These are phyloP conservation scores for Vicia sativa DNA, from an alignment of 306 rosid genomes.

Conservation along the genomic window DNA sequence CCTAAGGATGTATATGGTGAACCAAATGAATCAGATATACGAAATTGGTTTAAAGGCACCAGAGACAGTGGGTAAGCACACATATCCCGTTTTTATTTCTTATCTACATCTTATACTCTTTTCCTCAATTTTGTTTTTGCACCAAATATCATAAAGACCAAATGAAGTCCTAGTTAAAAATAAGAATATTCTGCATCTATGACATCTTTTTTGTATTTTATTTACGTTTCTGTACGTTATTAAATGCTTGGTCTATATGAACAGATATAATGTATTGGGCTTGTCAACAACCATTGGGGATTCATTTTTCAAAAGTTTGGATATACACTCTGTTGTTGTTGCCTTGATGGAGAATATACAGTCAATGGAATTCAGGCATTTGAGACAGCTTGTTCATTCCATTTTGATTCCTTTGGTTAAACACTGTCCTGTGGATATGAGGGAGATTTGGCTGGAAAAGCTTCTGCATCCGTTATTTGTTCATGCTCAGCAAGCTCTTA, in stretches of 20 bases:
- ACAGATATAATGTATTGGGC: constrained; percentile 90
- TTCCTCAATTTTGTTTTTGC: constrained; percentile 19
- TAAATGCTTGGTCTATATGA: constrained; percentile 39
- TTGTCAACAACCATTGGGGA: constrained; percentile 85
- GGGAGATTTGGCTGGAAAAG: constrained; percentile 93
- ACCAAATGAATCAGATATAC: constrained; percentile 70
- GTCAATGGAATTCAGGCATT: constrained; percentile 97
- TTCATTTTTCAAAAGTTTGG: constrained; percentile 71
- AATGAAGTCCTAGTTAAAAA: constrained; percentile 27
- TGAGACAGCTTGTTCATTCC: constrained; percentile 87
- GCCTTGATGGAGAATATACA: constrained; percentile 90
- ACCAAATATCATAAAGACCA: constrained; percentile 23
- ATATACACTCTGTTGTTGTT: constrained; percentile 65
- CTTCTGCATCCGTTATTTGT: constrained; percentile 77
- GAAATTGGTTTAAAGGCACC: constrained; percentile 93
- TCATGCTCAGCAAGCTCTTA: constrained; percentile 73
- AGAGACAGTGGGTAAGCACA: constrained; percentile 90
- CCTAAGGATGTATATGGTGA: constrained; percentile 72
- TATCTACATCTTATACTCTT: constrained; percentile 12
- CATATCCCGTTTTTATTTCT: constrained; percentile 21
- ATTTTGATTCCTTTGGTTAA: constrained; percentile 79
- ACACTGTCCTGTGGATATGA: constrained; percentile 74
- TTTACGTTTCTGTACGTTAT: constrained; percentile 30
- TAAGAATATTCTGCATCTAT: constrained; percentile 33
- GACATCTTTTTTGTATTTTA: constrained; percentile 24